These are phyloP conservation scores for Groenewaldozyma sp. DNA, from an alignment of 1,139 yeast species.

Conservation along the genomic window DNA sequence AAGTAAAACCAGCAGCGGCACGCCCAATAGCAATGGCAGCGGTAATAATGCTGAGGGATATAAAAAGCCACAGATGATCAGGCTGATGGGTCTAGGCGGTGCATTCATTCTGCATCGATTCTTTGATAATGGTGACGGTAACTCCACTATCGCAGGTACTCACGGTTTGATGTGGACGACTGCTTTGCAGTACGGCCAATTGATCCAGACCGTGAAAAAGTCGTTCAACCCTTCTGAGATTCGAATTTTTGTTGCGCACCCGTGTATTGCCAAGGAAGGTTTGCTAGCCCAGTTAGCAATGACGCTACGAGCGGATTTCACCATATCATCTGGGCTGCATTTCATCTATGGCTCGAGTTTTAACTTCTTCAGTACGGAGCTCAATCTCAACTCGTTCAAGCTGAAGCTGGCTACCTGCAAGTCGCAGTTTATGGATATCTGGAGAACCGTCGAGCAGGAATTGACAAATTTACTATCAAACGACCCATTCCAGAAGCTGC, in stretches of 20 bases:
- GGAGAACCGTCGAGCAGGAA: constrained; percentile 51
- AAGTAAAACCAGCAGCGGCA: constrained; percentile 11
- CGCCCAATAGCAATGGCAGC: too few species aligned
- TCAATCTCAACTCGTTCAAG: constrained; percentile 56
- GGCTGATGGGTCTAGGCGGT: constrained; percentile 67
- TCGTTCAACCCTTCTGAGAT: constrained; percentile 38
- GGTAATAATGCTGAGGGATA: too few species aligned
- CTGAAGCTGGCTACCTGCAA: constrained; percentile 43
- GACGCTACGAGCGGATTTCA: constrained; percentile 60
- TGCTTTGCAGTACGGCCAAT: constrained; percentile 58
- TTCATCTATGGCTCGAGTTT: constrained; percentile 65
- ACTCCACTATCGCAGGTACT: constrained; percentile 49
- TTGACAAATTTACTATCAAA: constrained; percentile 34
- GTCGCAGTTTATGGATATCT: constrained; percentile 52
- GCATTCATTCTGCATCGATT: constrained; percentile 56
- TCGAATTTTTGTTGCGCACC: constrained; percentile 57
- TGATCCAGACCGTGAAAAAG: constrained; percentile 39
- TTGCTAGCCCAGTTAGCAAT: constrained; percentile 60
- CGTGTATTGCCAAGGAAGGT: constrained; percentile 59
- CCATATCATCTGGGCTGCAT: constrained; percentile 63
- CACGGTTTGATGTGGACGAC: constrained; percentile 73
- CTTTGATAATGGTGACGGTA: constrained; percentile 54
- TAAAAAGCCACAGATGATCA: too few species aligned
- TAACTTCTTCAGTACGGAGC: constrained; percentile 56
- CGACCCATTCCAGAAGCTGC: constrained; percentile 28